These are phyloP conservation scores for Microdochium nivale DNA, from an alignment of 2,329 filamentous ascomycete genomes.

Conservation along the genomic window DNA sequence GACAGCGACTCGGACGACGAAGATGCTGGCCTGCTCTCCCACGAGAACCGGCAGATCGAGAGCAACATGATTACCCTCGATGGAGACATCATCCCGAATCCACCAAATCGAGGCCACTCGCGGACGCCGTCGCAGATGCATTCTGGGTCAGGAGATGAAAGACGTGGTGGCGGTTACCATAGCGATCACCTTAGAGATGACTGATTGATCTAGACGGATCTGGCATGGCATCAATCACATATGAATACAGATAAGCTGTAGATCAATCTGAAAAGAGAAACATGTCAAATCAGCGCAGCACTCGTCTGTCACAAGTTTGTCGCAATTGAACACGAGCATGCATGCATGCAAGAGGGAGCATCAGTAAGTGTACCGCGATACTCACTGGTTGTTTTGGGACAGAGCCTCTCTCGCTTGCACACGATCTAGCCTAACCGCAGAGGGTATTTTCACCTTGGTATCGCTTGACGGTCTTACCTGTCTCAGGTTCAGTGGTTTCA, in stretches of 20 bases:
- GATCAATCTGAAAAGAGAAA: conserved; percentile 2
- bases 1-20: conserved; percentile 34
- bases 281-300: conserved; percentile 1
- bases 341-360: too few species aligned
- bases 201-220: not conserved
- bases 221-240: conserved; percentile 7
- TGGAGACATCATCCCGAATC: conserved; percentile 29
- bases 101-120: conserved; percentile 9
- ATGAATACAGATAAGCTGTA: conserved; percentile 7
- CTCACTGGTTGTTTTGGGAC: too few species aligned
- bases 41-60: conserved; percentile 22
- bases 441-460: too few species aligned
- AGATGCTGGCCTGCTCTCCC: conserved; percentile 36
- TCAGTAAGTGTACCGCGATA: too few species aligned
- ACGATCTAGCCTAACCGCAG: too few species aligned
- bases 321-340: too few species aligned
- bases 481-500: too few species aligned
- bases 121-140: not conserved
- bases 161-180: not conserved
- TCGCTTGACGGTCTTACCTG: too few species aligned
- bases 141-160: not conserved
- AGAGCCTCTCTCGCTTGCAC: too few species aligned
- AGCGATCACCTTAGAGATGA: not conserved
- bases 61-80: conserved; percentile 28
- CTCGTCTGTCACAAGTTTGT: too few species aligned